phyloP scores from a whole-genome alignment of 441 rosid genomes.

The Populus hybrid region DNA sequence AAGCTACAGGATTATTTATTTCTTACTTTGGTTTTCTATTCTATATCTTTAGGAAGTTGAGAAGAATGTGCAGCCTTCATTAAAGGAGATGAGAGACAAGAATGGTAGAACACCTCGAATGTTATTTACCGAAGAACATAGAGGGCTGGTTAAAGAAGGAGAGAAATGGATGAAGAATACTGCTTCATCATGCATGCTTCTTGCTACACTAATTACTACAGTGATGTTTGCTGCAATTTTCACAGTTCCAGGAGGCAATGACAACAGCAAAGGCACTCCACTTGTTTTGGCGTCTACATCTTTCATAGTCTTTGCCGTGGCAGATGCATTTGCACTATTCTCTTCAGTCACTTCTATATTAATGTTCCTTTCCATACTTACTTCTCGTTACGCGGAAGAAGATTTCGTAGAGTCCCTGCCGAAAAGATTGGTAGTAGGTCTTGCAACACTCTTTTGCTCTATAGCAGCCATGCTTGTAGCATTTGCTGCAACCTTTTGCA shows the following conservation, averaged over 20 bases:
- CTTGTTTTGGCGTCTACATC: conserved; percentile 20
- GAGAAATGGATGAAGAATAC: conserved; percentile 51
- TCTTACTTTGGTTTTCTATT: not conserved
- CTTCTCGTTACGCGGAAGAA: conserved; percentile 45
- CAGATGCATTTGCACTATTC: conserved; percentile 44
- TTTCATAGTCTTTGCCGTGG: conserved; percentile 32
- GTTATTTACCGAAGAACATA: conserved; percentile 35
- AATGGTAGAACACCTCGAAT: conserved; percentile 30
- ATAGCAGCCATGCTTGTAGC: conserved; percentile 51
- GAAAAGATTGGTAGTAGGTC: conserved; percentile 39
- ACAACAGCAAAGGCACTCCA: conserved; percentile 30
- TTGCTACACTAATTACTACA: conserved; percentile 41
- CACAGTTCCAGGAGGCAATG: conserved; percentile 45
- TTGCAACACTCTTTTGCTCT: conserved; percentile 47
- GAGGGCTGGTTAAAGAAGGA: conserved; percentile 31
- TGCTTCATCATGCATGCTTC: conserved; percentile 24
- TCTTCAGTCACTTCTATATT: conserved; percentile 41
- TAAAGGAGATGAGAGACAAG: conserved; percentile 26
- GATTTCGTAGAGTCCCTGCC: conserved; percentile 47
- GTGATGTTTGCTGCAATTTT: conserved; percentile 30
- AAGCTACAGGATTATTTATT: not conserved
- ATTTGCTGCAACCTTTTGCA: conserved; percentile 40
- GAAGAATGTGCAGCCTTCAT: conserved; percentile 35
- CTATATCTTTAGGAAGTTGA: conserved; percentile 37
- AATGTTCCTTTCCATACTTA: conserved; percentile 47